These are phyloP conservation scores for Megacollybia platyphylla DNA, from an alignment of 1,284 basidiomycete species.

Conservation along the genomic window DNA sequence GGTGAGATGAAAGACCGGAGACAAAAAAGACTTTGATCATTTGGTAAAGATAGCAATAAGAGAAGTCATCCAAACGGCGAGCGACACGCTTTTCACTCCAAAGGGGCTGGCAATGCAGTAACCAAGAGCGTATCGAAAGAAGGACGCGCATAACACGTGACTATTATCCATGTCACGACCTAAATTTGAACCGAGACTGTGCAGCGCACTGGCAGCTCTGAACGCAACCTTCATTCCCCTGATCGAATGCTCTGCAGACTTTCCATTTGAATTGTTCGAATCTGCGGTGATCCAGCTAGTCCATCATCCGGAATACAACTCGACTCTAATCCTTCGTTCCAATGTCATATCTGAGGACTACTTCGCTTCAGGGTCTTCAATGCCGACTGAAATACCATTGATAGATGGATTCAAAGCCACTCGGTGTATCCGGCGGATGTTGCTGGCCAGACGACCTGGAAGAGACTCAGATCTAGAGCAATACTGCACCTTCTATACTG, in stretches of 20 bases:
- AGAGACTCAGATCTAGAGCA: slow-evolving; percentile 62
- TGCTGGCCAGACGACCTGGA: slow-evolving; percentile 63
- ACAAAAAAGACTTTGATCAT: too few species aligned
- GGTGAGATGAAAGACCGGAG: too few species aligned
- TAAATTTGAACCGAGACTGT: background rate
- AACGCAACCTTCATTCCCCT: slow-evolving; percentile 3
- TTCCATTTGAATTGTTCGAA: slow-evolving; percentile 33
- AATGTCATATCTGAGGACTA: slow-evolving; percentile 41
- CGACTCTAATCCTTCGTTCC: slow-evolving; percentile 69
- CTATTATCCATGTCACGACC: background rate
- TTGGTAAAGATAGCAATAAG: too few species aligned
- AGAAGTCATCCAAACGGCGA: too few species aligned
- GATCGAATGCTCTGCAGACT: slow-evolving; percentile 7
- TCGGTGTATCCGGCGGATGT: slow-evolving; percentile 41
- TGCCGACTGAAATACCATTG: slow-evolving; percentile 22
- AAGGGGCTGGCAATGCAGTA: too few species aligned
- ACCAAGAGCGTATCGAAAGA: too few species aligned
- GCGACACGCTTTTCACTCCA: too few species aligned
- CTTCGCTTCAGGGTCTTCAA: slow-evolving; percentile 12
- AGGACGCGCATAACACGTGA: too few species aligned
- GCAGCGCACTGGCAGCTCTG: background rate
- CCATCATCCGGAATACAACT: slow-evolving; percentile 75
- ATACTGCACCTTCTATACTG: slow-evolving; percentile 53
- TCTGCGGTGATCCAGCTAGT: slow-evolving; percentile 50
- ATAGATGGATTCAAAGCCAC: slow-evolving; percentile 26